Conservation (phyloP, 2,329 filamentous ascomycete species). For the Verticillium dahliae region DNA sequence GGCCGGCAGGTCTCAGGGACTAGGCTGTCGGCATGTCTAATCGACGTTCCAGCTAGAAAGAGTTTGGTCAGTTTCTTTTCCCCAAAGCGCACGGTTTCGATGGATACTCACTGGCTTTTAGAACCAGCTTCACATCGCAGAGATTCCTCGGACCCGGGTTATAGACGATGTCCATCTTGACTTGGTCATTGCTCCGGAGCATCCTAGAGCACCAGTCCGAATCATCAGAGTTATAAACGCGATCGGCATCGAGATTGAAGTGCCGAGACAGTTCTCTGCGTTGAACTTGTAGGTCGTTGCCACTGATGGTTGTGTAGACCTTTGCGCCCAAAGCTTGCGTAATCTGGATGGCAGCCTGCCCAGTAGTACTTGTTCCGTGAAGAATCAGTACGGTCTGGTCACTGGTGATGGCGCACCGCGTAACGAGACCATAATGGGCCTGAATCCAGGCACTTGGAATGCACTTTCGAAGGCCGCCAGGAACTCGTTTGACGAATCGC, state of each 20-base stretch:
- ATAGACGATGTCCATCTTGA: conserved; percentile 33
- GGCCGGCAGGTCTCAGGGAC: neutral
- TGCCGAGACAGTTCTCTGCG: conserved; percentile 22
- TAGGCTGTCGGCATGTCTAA: neutral
- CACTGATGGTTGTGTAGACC: conserved; percentile 34
- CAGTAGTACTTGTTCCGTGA: conserved; percentile 33
- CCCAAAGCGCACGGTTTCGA: neutral
- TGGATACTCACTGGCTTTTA: neutral
- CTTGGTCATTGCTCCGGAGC: neutral
- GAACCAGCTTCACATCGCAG: neutral
- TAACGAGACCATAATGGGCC: conserved; percentile 33
- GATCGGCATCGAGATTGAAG: conserved; percentile 26
- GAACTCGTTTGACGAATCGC: conserved; percentile 26
- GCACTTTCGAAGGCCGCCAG: conserved; percentile 14
- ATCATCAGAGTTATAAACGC: conserved; percentile 1
- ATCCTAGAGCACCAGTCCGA: conserved; percentile 5
- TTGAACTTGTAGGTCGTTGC: conserved; percentile 23
- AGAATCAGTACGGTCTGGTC: conserved; percentile 34
- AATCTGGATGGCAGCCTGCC: conserved; percentile 35
- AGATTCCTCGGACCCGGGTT: conserved; percentile 30
- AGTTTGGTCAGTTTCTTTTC: neutral
- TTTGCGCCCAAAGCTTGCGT: conserved; percentile 27
- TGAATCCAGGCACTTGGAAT: conserved; percentile 31
- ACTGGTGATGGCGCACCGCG: conserved; percentile 17
- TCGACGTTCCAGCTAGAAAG: neutral